Base-by-base conservation (phyloP, 192 early-diverging fungal species). In the Entomortierella parvispora region DNA sequence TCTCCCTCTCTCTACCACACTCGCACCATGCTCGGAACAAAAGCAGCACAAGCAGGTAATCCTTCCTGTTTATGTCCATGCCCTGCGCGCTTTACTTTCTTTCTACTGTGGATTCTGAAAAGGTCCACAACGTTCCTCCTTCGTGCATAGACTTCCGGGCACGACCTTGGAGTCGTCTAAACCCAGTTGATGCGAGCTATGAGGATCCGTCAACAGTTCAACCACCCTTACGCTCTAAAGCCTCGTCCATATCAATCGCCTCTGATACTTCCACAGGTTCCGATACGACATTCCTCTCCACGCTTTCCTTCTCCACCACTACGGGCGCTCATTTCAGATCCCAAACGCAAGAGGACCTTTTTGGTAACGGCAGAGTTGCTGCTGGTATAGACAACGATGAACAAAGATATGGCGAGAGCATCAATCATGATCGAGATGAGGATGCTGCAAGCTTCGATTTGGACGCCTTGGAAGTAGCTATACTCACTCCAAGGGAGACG, bases 251-350 rank as follows among this genome's bases (percentile, higher is more conserved):
- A 8, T 77, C 74, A 31, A 68, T 77, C 14, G 44, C 53, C 5
- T 68, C 74, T 5, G 45, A 22, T 11, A 42, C 40, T 3, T 77
- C 74, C 9, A 37, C 52, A 7, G 53, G 54, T 53, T 68, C 74
- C 8, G 68, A 57, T 40, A 62, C 59, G 14, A 64, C 74, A 20
- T 77, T 77, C 49, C 49, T 68, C 52, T 64, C 74, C 20, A 68
- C 65, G 2, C 40, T 59, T 1, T 77, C 74, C 20, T 77, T 77
- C 25, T 58, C 37, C 15, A 77, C 74, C 20, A 42, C 49, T 2
- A 63, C 74, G 1, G 74, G 66, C 17, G 32, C 17, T 14, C 65
- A 64, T 40, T 31, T 40, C 17, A 23, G 68, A 26, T 31, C 22
- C 22, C 34, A 37, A 50, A 48, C 57, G 3, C 51, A 55, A 9